Percentiles rank a stretch among this genome's conserved stretches.
These are phyloP conservation scores for Kodamaea sagamina DNA, from an alignment of 805 yeast species.

Conservation along the genomic window DNA sequence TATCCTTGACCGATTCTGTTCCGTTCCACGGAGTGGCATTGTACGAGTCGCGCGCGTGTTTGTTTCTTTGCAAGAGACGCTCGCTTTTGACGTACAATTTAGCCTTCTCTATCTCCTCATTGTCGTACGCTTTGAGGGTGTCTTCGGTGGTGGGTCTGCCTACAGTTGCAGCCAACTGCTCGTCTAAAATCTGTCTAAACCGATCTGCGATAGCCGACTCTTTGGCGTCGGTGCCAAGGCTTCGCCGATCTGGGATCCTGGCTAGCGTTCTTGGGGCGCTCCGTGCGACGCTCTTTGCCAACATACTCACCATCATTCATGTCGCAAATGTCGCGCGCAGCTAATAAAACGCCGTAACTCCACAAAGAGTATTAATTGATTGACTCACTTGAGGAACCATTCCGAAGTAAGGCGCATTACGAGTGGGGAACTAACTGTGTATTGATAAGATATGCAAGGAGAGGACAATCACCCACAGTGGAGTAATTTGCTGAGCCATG, in stretches of 20 bases:
- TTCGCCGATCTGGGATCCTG: too few relatives aligned
- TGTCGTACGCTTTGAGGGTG: conserved; percentile 18
- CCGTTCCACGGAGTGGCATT: conserved; percentile 61
- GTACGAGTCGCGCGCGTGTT: conserved; percentile 39
- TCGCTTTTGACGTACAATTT: conserved; percentile 34
- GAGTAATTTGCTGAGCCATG: too few relatives aligned
- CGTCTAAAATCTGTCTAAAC: conserved; percentile 34
- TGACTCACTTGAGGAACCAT: too few relatives aligned
- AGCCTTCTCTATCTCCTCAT: conserved; percentile 14
- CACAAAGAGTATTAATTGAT: too few relatives aligned
- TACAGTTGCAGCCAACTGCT: conserved; percentile 5
- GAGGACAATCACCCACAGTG: too few relatives aligned
- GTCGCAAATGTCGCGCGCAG: neutral
- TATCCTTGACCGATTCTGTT: conserved; percentile 47
- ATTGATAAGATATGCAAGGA: too few relatives aligned
- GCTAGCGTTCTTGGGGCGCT: neutral
- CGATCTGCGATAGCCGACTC: conserved; percentile 31
- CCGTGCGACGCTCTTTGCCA: neutral
- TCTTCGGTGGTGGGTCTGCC: conserved; percentile 8
- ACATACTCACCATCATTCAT: too few relatives aligned
- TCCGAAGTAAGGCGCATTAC: too few relatives aligned
- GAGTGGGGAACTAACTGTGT: too few relatives aligned
- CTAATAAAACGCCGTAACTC: neutral
- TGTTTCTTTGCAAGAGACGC: conserved; percentile 26
- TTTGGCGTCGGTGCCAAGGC: neutral